Base-by-base conservation (phyloP, 495 filamentous ascomycete species). In the Aspergillus baeticus region DNA sequence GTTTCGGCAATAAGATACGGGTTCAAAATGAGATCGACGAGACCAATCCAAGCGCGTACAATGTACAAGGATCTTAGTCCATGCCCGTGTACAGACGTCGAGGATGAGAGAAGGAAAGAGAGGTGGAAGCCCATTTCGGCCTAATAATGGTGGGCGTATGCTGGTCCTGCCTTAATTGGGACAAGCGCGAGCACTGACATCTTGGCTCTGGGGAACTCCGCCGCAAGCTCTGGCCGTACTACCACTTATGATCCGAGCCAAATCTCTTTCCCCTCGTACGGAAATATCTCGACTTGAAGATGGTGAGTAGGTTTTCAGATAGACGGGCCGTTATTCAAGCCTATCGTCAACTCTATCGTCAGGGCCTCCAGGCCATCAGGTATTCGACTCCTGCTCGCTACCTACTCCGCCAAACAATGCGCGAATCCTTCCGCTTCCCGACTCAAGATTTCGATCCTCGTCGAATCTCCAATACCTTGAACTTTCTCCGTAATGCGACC, bases 271-370 rank as follows among this genome's bases (percentile, higher is more conserved):
- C n/a, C n/a, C n/a, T n/a, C n/a, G n/a, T n/a, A n/a, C n/a, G n/a
- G n/a, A n/a, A n/a, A n/a, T n/a, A n/a, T n/a, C n/a, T n/a, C n/a
- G n/a, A n/a, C n/a, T n/a, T n/a, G 18, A 55, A 10, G n/a, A 31
- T 3, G n/a, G 29, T 31, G 15, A 47, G 39, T 11, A 17, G 1
- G 14, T 57, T 41, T 20, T 58, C 63, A 49, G 57, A 61, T 41
- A 54, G 52, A 26, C 59, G 56, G 43, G 71, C 84, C 13, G 67
- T 96, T 43, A 61, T 90, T 38, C 77, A 84, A 63, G 85, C 91
- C 38, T 98, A 98, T 73, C 87, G 94, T 51, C 76, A 83, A 34
- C 78, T 98, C 36, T 88, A 88, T 61, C 85, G 87, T 39, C 81
- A 82, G 13, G 80, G 82, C 13, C 80, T 98, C 13, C 87, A 84